Evolutionary conservation across 2,329 filamentous ascomycete genomes (phyloP).

Genomic region (Fusarium torulosum): DNA sequence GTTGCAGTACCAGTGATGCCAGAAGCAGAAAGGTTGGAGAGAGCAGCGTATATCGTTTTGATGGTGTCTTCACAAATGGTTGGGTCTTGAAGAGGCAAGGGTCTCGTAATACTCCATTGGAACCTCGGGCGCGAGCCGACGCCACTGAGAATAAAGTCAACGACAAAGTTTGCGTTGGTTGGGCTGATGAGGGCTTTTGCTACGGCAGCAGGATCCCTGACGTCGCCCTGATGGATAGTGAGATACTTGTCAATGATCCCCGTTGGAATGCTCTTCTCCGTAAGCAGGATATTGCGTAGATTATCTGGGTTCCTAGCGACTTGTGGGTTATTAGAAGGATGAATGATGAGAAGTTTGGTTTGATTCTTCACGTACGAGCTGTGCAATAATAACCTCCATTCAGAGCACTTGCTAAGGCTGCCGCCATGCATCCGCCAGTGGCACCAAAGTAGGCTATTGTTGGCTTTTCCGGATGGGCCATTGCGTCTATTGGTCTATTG

Average conservation of each 20-base stretch:
- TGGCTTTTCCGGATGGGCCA: not conserved
- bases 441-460: conserved; percentile 3
- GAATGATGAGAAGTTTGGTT: too few species aligned
- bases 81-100: not conserved
- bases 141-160: conserved; percentile 1
- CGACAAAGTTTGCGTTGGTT: not conserved
- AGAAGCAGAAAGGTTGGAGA: not conserved
- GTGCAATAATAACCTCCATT: not conserved
- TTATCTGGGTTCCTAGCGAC: not conserved
- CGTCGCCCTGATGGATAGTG: not conserved
- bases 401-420: not conserved
- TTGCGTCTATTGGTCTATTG: not conserved
- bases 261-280: not conserved
- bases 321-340: not conserved
- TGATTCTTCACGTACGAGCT: not conserved
- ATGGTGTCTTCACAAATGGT: conserved; percentile 3
- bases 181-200: not conserved
- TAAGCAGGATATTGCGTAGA: not conserved
- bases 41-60: not conserved
- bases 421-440: not conserved
- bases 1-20: not conserved
- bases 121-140: not conserved
- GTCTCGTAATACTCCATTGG: not conserved
- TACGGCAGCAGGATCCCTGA: not conserved
- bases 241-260: not conserved